Conservation (phyloP, 192 early-diverging fungal genomes). For the Podila clonocystis region DNA sequence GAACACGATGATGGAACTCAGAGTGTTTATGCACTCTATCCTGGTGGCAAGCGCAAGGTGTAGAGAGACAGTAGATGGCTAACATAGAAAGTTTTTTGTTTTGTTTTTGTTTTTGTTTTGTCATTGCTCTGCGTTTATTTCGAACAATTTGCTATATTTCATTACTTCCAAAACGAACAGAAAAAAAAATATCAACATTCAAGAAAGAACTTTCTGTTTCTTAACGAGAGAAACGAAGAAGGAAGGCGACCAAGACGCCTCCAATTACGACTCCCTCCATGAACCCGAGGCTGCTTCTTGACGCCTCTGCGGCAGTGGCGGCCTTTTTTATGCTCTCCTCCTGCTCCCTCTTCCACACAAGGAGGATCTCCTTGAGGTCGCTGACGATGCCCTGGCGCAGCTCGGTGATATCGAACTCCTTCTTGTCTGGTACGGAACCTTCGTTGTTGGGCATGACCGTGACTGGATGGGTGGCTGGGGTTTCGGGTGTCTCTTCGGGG, state of each 20-base stretch:
- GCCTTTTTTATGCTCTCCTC: slow-evolving; percentile 24
- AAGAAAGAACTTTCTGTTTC: neutral
- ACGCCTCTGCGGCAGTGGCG: slow-evolving; percentile 1
- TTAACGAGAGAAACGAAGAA: slow-evolving; percentile 44
- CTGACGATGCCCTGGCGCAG: slow-evolving; percentile 35
- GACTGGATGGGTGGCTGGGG: neutral
- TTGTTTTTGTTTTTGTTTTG: slow-evolving; percentile 6
- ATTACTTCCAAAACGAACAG: too few relatives aligned
- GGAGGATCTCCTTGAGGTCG: slow-evolving; percentile 28
- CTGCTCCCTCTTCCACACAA: slow-evolving; percentile 42
- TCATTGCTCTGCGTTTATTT: neutral
- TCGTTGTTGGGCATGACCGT: neutral
- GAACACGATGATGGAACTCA: slow-evolving; percentile 55
- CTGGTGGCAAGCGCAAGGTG: slow-evolving; percentile 32
- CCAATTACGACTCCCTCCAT: slow-evolving; percentile 49
- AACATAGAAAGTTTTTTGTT: neutral
- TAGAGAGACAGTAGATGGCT: neutral
- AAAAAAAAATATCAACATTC: neutral
- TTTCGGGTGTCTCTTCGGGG: neutral
- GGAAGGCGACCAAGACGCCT: slow-evolving; percentile 42
- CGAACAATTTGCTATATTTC: too few relatives aligned
- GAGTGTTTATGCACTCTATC: slow-evolving; percentile 62
- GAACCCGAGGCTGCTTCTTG: slow-evolving; percentile 28
- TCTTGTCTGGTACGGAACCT: slow-evolving; percentile 1
- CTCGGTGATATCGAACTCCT: slow-evolving; percentile 20